Base-by-base conservation (phyloP, 331 rosid genomes). In the Pyracantha coccinea region DNA sequence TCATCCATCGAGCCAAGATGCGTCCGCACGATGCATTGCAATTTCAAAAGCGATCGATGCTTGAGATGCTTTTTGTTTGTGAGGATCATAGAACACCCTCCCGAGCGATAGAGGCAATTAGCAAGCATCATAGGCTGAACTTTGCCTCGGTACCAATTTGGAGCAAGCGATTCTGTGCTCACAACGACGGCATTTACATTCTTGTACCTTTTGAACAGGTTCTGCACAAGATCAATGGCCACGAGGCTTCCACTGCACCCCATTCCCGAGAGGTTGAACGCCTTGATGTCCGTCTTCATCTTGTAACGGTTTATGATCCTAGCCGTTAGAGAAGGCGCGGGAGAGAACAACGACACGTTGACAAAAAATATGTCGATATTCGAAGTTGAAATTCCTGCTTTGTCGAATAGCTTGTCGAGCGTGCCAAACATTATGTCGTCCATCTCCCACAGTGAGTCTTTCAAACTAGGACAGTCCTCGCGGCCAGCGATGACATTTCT, bases 241-340 rank as follows among this genome's bases (percentile, higher is more conserved):
- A 93, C 85, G 8, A 93, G 88, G 64, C 97, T 93, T 1, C 93
- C 98, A 68, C 96, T 89, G 50, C 98, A 90, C 0, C 98, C 97
- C 93, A 91, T 93, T 23, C 98, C 98, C 0, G 97, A 38, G 16
- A 93, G 93, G 71, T 93, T 93, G 63, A 82, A 84, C 3, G 85
- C 71, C 77, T 86, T 89, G 0, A 93, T 19, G 52, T 85, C 76
- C 8, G 81, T 78, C 68, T 90, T 86, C 98, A 89, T 93, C 59
- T 83, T 87, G 96, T 93, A 93, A 24, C 86, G 83, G 83, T 91
- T 89, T 5, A 93, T 47, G n/a, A 93, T 88, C 8, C 97, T 80
- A 1, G 98, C 74, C 2, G 97, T 72, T 7, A 93, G 89, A 16
- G 96, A 93, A 19, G 98, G 98, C 0, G 89, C 72, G 0, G 97